phyloP scores from a whole-genome alignment of 2,329 filamentous ascomycete genomes.

The Thielaviopsis musarum region DNA sequence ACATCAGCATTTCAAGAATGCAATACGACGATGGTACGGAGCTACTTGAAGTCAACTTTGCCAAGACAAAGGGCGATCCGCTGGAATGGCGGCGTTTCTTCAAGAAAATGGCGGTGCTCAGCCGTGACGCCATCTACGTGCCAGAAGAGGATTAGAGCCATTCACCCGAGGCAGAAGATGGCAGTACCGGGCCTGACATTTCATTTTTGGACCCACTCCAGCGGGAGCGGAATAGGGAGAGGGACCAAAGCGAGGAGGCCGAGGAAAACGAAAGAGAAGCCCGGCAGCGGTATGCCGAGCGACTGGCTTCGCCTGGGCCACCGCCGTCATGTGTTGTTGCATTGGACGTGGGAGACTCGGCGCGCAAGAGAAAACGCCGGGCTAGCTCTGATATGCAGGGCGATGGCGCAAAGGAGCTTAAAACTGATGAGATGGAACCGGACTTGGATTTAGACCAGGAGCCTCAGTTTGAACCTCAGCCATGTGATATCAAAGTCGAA shows the following conservation, averaged over 20 bases:
- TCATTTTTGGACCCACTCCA: not conserved
- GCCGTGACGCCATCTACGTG: conserved; percentile 64
- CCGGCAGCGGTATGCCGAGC: not conserved
- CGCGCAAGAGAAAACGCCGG: not conserved
- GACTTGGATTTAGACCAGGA: not conserved
- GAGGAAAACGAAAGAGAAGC: not conserved
- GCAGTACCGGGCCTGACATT: conserved; percentile 1
- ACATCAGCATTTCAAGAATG: conserved; percentile 55
- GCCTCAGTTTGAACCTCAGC: not conserved
- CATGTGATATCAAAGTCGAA: not conserved
- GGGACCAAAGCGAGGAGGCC: not conserved
- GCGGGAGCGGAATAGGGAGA: not conserved
- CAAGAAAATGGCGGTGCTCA: conserved; percentile 81
- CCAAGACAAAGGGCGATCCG: conserved; percentile 90
- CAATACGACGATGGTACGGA: conserved; percentile 38
- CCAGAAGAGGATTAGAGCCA: conserved; percentile 19
- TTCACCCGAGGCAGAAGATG: not conserved
- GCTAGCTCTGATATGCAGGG: not conserved
- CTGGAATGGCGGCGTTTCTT: conserved; percentile 94
- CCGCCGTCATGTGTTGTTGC: not conserved
- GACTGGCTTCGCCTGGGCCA: not conserved
- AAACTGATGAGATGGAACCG: not conserved
- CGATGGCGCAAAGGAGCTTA: not conserved
- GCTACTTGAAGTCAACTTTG: conserved; percentile 71
- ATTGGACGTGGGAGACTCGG: not conserved